phyloP scores from a whole-genome alignment of 768 basidiomycete genomes.

The Suillus clintonianus region DNA sequence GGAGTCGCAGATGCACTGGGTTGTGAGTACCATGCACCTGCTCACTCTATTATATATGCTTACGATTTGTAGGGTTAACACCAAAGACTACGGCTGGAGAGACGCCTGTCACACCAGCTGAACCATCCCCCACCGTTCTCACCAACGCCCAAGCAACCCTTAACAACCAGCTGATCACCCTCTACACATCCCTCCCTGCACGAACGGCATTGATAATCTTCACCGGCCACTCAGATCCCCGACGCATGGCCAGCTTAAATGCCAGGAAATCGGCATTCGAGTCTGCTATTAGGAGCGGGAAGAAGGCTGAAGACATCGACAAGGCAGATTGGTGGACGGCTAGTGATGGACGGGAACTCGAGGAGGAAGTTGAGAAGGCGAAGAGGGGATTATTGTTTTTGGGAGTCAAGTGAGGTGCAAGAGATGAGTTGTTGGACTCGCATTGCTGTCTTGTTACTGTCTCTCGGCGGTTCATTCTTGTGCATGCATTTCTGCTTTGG shows the following conservation, averaged over 20 bases:
- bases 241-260: slow-evolving; percentile 73
- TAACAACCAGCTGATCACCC: slow-evolving; percentile 56
- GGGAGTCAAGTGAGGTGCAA: slow-evolving; percentile 44
- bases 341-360: slow-evolving; percentile 74
- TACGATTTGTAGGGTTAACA: slow-evolving; percentile 54
- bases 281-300: slow-evolving; percentile 54
- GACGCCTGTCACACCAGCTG: slow-evolving; percentile 23
- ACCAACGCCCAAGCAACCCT: slow-evolving; percentile 47
- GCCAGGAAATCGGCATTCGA: slow-evolving; percentile 76
- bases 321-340: slow-evolving; percentile 70
- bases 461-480: not conserved
- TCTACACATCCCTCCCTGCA: slow-evolving; percentile 72
- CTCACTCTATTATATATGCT: not conserved
- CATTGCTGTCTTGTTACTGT: not conserved
- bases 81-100: slow-evolving; percentile 49
- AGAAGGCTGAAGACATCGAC: slow-evolving; percentile 55
- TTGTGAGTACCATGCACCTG: slow-evolving; percentile 52
- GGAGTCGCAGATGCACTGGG: slow-evolving; percentile 78
- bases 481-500: not conserved
- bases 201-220: slow-evolving; percentile 84
- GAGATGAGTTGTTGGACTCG: not conserved
- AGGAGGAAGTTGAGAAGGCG: slow-evolving; percentile 77
- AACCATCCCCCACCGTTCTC: slow-evolving; percentile 38
- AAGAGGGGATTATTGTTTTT: slow-evolving; percentile 85
- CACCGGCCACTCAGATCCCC: slow-evolving; percentile 88